A percentile compares a stretch with the other conserved stretches of the same genome.
These are phyloP conservation scores for Colletotrichum nymphaeae DNA, from an alignment of 2,329 filamentous ascomycete genomes.

Conservation along the genomic window DNA sequence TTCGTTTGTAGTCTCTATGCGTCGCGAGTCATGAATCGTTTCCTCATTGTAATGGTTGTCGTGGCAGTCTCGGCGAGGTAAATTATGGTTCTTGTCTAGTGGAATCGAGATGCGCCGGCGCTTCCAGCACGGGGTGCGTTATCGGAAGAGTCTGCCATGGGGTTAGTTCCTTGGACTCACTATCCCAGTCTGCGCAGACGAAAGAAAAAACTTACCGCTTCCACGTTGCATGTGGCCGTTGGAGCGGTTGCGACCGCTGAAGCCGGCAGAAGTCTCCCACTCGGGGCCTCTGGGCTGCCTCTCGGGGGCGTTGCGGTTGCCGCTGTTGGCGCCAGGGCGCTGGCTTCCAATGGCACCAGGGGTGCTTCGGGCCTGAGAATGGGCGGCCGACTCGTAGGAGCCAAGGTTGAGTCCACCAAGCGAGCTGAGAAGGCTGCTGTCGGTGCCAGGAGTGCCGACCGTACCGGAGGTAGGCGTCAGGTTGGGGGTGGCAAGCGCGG, in stretches of 20 bases:
- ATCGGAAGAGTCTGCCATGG: constrained; percentile 53
- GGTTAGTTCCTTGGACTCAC: background rate
- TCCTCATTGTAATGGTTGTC: constrained; percentile 32
- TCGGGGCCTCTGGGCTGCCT: constrained; percentile 73
- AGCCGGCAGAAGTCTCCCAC: constrained; percentile 67
- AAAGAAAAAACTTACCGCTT: constrained; percentile 62
- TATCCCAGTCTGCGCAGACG: background rate
- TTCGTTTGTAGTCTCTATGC: constrained; percentile 51
- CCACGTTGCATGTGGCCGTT: constrained; percentile 72
- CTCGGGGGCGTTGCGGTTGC: constrained; percentile 62
- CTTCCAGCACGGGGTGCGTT: constrained; percentile 52
- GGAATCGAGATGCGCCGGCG: constrained; percentile 36
- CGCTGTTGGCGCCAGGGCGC: constrained; percentile 62
- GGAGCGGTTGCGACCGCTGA: constrained; percentile 63
- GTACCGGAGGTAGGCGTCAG: constrained; percentile 48
- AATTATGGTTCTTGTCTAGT: constrained; percentile 31
- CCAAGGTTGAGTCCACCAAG: constrained; percentile 64
- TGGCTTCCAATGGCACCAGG: constrained; percentile 76
- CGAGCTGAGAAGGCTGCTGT: constrained; percentile 57
- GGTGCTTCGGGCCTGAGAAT: constrained; percentile 55
- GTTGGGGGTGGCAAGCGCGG: constrained; percentile 48
- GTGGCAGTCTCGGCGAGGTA: constrained; percentile 31
- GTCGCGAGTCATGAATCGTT: constrained; percentile 38
- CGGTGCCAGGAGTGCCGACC: constrained; percentile 51
- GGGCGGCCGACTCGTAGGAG: constrained; percentile 58